Conservation (phyloP, 2,329 filamentous ascomycete genomes). For the Claviceps fusiformis region DNA sequence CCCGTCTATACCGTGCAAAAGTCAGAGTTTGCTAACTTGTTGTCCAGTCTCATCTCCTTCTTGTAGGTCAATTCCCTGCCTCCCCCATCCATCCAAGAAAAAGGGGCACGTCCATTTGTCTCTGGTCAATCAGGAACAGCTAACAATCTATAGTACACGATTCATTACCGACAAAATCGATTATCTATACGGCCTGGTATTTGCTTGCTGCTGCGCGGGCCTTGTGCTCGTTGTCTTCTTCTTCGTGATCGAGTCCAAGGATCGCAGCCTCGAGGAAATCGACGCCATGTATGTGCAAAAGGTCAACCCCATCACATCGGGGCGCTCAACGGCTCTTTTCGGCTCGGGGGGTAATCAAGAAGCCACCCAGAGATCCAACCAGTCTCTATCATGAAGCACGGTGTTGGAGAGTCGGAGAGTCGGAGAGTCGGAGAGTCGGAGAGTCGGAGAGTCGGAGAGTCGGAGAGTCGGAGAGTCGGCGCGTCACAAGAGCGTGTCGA, state of each 20-base stretch:
- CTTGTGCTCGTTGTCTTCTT: constrained; percentile 57
- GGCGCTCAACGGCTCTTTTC: constrained; percentile 12
- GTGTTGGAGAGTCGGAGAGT: no score
- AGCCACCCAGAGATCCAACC: constrained; percentile 2
- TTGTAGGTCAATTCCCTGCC: constrained; percentile 20
- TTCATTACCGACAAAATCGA: constrained; percentile 60
- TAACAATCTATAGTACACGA: constrained; percentile 36
- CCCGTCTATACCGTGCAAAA: constrained; percentile 3
- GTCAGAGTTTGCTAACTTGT: background rate
- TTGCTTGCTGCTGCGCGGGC: constrained; percentile 52
- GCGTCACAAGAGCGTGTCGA: no score
- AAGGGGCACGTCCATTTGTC: no score
- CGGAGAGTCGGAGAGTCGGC: no score
- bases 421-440: no score
- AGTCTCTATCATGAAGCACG: background rate
- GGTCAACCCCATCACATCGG: constrained; percentile 35
- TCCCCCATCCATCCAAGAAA: background rate
- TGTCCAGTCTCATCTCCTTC: constrained; percentile 28
- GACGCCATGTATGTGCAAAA: constrained; percentile 57
- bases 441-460: no score
- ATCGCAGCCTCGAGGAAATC: constrained; percentile 60
- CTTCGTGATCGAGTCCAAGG: constrained; percentile 62
- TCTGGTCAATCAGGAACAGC: background rate
- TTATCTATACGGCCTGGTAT: constrained; percentile 59
- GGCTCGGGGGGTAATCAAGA: constrained; percentile 4